Conservation (phyloP, 768 basidiomycete species). For the Rhizopogon vulgaris region DNA sequence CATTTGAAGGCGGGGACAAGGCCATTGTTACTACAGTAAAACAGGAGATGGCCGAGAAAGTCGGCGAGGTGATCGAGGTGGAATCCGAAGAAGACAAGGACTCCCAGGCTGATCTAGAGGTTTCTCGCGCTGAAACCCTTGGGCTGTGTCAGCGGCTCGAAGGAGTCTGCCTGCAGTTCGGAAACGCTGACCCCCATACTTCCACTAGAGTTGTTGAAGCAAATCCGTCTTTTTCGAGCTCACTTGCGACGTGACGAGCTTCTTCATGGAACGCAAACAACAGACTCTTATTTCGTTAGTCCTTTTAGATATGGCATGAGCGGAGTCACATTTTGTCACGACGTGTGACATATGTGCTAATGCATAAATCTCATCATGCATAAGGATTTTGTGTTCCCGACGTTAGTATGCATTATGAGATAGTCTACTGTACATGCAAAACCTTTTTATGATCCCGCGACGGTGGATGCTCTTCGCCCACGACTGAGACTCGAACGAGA, state of each 20-base stretch:
- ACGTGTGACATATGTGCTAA: no score
- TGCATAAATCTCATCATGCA: no score
- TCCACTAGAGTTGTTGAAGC: neutral
- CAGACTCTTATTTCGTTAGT: neutral
- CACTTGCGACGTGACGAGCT: neutral
- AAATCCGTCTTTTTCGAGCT: neutral
- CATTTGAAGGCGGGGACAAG: constrained; percentile 1
- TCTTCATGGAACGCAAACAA: neutral
- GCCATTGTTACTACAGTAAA: constrained; percentile 1
- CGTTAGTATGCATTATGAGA: no score
- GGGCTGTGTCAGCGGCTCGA: neutral
- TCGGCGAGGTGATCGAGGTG: constrained; percentile 1
- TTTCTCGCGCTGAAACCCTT: neutral
- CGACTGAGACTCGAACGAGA: no score
- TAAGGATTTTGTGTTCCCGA: no score
- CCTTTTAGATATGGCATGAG: no score
- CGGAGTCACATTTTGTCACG: no score
- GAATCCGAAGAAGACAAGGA: neutral
- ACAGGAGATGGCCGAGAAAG: neutral
- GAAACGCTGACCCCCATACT: neutral
- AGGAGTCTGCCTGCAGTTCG: neutral
- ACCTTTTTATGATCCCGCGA: no score
- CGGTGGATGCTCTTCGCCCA: no score
- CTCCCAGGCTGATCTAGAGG: neutral
- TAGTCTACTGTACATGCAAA: no score